A percentile compares a stretch with the other conserved stretches of the same genome.
phyloP scores from a whole-genome alignment of 2,329 filamentous ascomycete genomes.

The Aspergillus japonicus region DNA sequence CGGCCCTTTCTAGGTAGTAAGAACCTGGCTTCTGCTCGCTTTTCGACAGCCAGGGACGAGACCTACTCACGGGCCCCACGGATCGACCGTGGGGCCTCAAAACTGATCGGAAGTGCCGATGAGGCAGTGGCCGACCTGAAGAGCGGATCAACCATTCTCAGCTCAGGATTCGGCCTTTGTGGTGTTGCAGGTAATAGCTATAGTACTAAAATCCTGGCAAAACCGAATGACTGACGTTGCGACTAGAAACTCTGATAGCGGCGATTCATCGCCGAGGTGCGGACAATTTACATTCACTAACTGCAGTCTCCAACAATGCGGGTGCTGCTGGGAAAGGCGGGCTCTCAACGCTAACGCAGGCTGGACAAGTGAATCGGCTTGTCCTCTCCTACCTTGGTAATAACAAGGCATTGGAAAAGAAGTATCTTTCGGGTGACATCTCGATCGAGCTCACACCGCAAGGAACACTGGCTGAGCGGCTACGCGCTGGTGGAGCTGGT shows the following conservation, averaged over 20 bases:
- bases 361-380: slow-evolving; percentile 69
- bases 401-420: slow-evolving; percentile 73
- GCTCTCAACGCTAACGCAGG: slow-evolving; percentile 65
- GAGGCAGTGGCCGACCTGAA: slow-evolving; percentile 69
- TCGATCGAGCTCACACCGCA: slow-evolving; percentile 75
- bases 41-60: slow-evolving; percentile 22
- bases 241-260: slow-evolving; percentile 66
- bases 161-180: slow-evolving; percentile 79
- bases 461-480: slow-evolving; percentile 53
- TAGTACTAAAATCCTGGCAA: neutral
- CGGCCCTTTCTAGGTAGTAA: slow-evolving; percentile 4
- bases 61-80: slow-evolving; percentile 24
- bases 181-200: slow-evolving; percentile 62
- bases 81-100: slow-evolving; percentile 35
- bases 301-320: slow-evolving; percentile 79
- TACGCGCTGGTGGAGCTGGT: slow-evolving; percentile 70
- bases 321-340: slow-evolving; percentile 68
- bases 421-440: slow-evolving; percentile 72
- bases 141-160: slow-evolving; percentile 69
- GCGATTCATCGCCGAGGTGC: slow-evolving; percentile 62
- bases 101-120: slow-evolving; percentile 53
- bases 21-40: slow-evolving; percentile 10
- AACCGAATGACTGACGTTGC: neutral
- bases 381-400: slow-evolving; percentile 74
- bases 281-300: slow-evolving; percentile 59